These are phyloP conservation scores for Pisolithus sp. DNA, from an alignment of 768 basidiomycete species.

Conservation along the genomic window DNA sequence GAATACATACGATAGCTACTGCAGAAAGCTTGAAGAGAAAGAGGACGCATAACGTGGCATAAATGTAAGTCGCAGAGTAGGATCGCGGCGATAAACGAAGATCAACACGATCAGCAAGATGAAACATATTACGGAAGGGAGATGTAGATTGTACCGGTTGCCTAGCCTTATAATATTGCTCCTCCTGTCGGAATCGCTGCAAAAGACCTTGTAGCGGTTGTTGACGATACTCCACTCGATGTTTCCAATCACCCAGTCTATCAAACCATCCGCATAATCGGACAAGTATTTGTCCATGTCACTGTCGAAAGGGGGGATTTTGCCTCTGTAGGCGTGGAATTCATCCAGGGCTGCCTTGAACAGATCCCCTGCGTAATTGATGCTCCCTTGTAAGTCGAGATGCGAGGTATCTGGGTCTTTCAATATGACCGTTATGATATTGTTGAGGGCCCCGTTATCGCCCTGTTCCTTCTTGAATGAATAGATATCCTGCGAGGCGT, in stretches of 20 bases:
- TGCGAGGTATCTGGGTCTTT: slow-evolving; percentile 19
- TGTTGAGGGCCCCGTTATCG: slow-evolving; percentile 24
- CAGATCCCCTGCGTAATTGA: slow-evolving; percentile 14
- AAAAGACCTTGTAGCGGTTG: slow-evolving; percentile 22
- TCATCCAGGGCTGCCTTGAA: slow-evolving; percentile 17
- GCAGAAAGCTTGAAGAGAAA: not conserved
- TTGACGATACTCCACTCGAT: slow-evolving; percentile 24
- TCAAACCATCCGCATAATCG: slow-evolving; percentile 20
- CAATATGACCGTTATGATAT: slow-evolving; percentile 21
- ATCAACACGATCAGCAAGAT: slow-evolving; percentile 6
- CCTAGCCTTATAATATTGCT: slow-evolving; percentile 16
- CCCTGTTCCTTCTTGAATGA: slow-evolving; percentile 26
- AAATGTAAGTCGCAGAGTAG: not conserved
- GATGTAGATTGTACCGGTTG: not conserved
- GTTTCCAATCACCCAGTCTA: slow-evolving; percentile 21
- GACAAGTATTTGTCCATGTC: slow-evolving; percentile 14
- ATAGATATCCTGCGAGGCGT: slow-evolving; percentile 17
- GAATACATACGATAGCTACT: not conserved
- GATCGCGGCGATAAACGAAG: not conserved
- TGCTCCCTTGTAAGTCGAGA: slow-evolving; percentile 19
- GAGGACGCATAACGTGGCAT: not conserved
- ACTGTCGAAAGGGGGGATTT: slow-evolving; percentile 13
- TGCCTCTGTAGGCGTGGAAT: slow-evolving; percentile 16
- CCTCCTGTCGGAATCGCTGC: slow-evolving; percentile 15
- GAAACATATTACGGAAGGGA: slow-evolving; percentile 4